Evolutionary conservation across 2,329 filamentous ascomycete species (phyloP).

Genomic region (Penicillium vulpinum): DNA sequence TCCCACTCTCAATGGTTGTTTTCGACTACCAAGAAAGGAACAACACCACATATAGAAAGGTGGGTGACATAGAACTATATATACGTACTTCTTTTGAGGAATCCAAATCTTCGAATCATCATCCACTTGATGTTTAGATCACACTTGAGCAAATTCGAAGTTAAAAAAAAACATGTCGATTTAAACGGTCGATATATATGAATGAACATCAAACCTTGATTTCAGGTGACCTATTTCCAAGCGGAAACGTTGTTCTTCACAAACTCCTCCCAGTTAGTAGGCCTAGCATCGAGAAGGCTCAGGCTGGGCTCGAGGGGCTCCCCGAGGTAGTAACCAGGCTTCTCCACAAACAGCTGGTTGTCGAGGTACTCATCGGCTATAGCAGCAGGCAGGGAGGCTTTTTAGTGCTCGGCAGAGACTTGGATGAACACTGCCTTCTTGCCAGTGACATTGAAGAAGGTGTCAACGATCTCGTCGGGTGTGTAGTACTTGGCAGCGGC

Average conservation of each 20-base stretch:
- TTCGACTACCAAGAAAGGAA: too few relatives aligned
- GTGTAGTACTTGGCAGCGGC: conserved; percentile 47
- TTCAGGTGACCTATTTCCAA: not conserved
- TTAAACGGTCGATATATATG: too few relatives aligned
- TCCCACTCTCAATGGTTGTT: too few relatives aligned
- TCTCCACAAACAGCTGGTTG: conserved; percentile 54
- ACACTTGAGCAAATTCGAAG: too few relatives aligned
- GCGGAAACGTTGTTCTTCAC: conserved; percentile 19
- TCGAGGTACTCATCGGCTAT: conserved; percentile 52
- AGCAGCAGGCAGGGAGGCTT: conserved; percentile 23
- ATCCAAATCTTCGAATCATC: too few relatives aligned
- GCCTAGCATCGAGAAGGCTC: conserved; percentile 27
- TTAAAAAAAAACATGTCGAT: too few relatives aligned
- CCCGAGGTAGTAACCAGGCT: conserved; percentile 56
- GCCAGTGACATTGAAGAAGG: conserved; percentile 44
- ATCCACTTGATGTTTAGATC: too few relatives aligned
- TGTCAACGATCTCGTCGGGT: conserved; percentile 41
- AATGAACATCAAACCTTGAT: not conserved
- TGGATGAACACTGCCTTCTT: conserved; percentile 33
- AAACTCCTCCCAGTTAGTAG: conserved; percentile 29
- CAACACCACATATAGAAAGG: too few relatives aligned
- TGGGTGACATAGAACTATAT: too few relatives aligned
- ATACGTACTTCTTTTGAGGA: too few relatives aligned
- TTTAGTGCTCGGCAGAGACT: conserved; percentile 28
- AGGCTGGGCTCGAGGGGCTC: conserved; percentile 30